Evolutionary conservation across 331 rosid species (phyloP).

Genomic region (Pyracantha coccinea): DNA sequence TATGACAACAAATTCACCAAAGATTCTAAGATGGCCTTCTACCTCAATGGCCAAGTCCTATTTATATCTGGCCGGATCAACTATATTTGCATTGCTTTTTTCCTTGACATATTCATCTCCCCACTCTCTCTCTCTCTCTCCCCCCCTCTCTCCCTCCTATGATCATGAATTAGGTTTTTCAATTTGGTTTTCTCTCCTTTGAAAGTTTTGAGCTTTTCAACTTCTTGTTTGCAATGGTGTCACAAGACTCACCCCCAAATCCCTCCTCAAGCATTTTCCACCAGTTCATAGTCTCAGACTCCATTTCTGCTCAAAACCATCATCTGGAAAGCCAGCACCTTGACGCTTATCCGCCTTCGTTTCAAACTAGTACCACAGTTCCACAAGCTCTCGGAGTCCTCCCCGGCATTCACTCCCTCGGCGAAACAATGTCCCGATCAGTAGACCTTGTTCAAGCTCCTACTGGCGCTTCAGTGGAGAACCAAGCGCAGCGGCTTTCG

Average conservation of each 20-base stretch:
- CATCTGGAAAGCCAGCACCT: conserved; percentile 52
- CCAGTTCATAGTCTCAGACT: conserved; percentile 46
- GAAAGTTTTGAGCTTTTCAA: neutral
- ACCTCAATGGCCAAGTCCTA: conserved; percentile 15
- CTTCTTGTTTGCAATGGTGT: conserved; percentile 15
- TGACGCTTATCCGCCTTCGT: conserved; percentile 40
- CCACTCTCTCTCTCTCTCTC: too few relatives aligned
- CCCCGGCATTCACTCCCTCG: conserved; percentile 46
- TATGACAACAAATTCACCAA: conserved; percentile 15
- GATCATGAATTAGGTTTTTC: too few relatives aligned
- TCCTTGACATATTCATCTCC: conserved; percentile 12
- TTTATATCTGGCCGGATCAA: neutral
- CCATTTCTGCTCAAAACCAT: conserved; percentile 44
- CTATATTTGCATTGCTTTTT: neutral
- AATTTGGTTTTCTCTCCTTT: neutral
- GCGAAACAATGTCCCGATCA: conserved; percentile 43
- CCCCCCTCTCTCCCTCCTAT: too few relatives aligned
- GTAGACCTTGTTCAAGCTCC: conserved; percentile 44
- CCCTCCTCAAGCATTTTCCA: conserved; percentile 22
- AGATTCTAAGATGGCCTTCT: conserved; percentile 31
- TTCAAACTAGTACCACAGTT: conserved; percentile 18
- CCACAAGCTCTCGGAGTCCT: conserved; percentile 32
- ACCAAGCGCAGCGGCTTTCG: conserved; percentile 48
- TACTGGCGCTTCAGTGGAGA: conserved; percentile 43
- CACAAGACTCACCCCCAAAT: conserved; percentile 35